Evolutionary conservation across 495 filamentous ascomycete genomes (phyloP), one percentile per base, ranked within the genome.

Genomic region (Collariella sp.): DNA sequence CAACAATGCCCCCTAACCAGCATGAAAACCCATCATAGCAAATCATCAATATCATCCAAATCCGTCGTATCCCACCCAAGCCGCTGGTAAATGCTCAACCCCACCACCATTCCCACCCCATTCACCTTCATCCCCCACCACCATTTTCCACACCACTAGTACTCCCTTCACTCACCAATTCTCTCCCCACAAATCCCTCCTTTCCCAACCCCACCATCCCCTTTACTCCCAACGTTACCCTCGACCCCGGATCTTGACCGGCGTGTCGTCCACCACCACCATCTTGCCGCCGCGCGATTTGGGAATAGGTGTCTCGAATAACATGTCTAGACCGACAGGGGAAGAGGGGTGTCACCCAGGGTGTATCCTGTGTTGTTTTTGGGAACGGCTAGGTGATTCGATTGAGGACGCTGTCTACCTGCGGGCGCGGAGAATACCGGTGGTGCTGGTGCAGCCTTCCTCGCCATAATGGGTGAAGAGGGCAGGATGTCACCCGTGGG

Each of bases 11-110:
- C n/a, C 6, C 23, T n/a, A 29, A 41, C 36, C 43, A 48, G 22
- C 7, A 50, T 40, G 31, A 33, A 46, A 34, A 5, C 24, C n/a
- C n/a, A 10, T 56, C 51, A 60, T 58, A 52, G 34, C 40, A 61
- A 45, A 33, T 62, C 63, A 52, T 65, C 64, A 65, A 62, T 46
- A 18, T 59, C 61, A 50, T 62, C 64, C 34, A 58, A 38, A 48
- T 61, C 59, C 29, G 85, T 79, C 62, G 86, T 83, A 59, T 91
- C 84, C 89, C 89, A 88, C 43, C 89, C 85, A 45, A 93, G 65
- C 34, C 73, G 71, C 66, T 84, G 80, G 63, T 86, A 94, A 43
- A 95, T 86, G 34, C 52, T 60, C 44, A 58, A 16, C n/a, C 29
- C 22, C 49, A 2, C 51, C 16, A 5, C 22, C 16, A n/a, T 7